Evolutionary conservation across 208 protist genomes (phyloP), one percentile per base, ranked within the genome.

Genomic region (Eutreptiella sp.): DNA sequence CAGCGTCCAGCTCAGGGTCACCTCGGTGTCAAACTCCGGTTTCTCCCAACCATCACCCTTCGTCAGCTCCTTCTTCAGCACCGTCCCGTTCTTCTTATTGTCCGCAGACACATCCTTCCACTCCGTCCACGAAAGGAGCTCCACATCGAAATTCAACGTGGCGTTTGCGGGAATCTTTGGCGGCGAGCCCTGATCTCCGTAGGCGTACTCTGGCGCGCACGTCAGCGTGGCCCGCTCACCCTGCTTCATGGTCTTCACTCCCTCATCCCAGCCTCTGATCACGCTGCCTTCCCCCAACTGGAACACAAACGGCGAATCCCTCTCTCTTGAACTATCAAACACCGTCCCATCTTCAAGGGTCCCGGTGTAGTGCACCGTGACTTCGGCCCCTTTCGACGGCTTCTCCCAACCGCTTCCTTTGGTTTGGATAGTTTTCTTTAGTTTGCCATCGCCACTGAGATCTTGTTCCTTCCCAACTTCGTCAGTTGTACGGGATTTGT

Each of bases 211-310:
- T 0, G 84, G 66, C 2, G 66, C 69, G 63, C 79, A 85, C 42
- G 63, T 69, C 41, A 92, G 65, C 19, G 83, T 57, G 14, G 81
- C 71, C 63, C 81, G 88, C 72, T 94, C 88, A 19, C 88, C 88
- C 11, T 83, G 61, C 9, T 72, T 73, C 88, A 94, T 94, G 2
- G 88, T 88, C 7, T 78, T 75, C 36, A 94, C 81, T 38, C 88
- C 84, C 38, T 80, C 73, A 50, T 94, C 88, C 88, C 86, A 91
- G 26, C 85, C 86, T 57, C 87, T 86, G 61, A 94, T 94, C 4
- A 92, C 88, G 68, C 91, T 73, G 5, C 84, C 84, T 14, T 79
- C 70, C 39, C 84, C 86, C 14, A 94, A 60, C 11, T 58, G 80
- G 53, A 94, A 94, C 39, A 83, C 80, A 64, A 91, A 90, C 64